Conservation (phyloP, 2,329 filamentous ascomycete species). For the Colletotrichum endophyticum region DNA sequence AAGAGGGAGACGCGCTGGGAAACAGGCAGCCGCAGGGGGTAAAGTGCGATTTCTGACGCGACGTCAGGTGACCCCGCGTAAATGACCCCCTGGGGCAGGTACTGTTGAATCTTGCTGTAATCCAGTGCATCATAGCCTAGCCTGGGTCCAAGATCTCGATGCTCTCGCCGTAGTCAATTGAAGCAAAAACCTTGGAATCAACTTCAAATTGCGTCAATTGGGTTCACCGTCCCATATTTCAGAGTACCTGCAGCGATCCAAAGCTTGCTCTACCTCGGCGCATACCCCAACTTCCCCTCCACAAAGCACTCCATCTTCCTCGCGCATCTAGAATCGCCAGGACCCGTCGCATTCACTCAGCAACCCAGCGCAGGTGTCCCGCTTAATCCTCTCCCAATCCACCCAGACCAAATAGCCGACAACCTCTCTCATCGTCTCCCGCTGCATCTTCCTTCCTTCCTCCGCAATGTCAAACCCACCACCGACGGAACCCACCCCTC, state of each 20-base stretch:
- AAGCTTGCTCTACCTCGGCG: neutral
- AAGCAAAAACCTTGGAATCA: neutral
- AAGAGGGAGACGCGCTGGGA: constrained; percentile 2
- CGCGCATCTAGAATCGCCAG: neutral
- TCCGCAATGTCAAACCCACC: constrained; percentile 14
- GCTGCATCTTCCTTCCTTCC: neutral
- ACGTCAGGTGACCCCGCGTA: constrained; percentile 41
- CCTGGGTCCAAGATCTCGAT: neutral
- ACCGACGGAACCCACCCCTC: neutral
- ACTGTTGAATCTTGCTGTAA: neutral
- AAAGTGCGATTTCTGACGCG: constrained; percentile 30
- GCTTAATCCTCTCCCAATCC: neutral
- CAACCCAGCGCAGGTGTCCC: neutral
- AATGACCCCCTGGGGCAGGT: neutral
- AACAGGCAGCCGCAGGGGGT: constrained; percentile 1
- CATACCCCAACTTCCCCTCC: neutral
- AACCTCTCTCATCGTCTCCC: neutral
- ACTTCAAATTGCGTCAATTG: neutral
- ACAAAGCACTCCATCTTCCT: neutral
- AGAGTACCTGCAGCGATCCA: neutral
- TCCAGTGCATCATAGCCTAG: neutral
- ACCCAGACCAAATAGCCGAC: neutral
- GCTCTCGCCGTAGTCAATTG: neutral
- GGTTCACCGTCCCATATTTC: neutral
- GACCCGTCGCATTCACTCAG: neutral